Percentiles rank a stretch among this genome's conserved stretches.
Conservation (phyloP, 176 grass and related monocot genomes). For the Cymbopogon citratus region DNA sequence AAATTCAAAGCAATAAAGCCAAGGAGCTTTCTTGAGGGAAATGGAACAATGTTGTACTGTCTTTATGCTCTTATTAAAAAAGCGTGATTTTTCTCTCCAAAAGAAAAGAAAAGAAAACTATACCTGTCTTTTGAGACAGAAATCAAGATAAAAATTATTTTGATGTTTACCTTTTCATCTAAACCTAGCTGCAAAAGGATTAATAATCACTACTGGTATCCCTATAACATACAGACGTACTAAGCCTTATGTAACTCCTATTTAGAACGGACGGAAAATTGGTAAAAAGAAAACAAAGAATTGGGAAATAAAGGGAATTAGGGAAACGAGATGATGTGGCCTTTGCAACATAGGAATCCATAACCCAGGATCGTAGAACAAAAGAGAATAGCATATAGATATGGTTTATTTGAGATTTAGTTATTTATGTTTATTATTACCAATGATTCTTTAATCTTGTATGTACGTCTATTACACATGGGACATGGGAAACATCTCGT, state of each 20-base stretch:
- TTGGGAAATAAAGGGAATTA: no score
- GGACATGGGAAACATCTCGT: no score
- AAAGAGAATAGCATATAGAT: no score
- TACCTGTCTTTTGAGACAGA: background rate
- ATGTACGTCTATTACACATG: no score
- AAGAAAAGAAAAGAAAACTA: background rate
- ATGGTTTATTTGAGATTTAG: no score
- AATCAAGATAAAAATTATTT: background rate
- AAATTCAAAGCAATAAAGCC: background rate
- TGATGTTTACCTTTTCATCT: background rate
- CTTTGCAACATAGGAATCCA: no score
- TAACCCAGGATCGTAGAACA: no score
- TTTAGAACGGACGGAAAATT: background rate
- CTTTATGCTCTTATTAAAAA: background rate
- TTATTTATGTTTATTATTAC: no score
- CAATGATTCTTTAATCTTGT: no score
- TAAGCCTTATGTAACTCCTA: no score
- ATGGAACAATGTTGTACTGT: background rate
- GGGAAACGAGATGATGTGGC: no score
- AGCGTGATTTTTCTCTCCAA: background rate
- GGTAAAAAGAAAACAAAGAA: background rate
- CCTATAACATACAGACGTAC: no score
- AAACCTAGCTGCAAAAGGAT: conserved; percentile 17
- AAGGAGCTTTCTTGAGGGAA: background rate
- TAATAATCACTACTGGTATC: conserved; percentile 10